Evolutionary conservation across 2,329 filamentous ascomycete species (phyloP).

Genomic region (Metarhizium album): DNA sequence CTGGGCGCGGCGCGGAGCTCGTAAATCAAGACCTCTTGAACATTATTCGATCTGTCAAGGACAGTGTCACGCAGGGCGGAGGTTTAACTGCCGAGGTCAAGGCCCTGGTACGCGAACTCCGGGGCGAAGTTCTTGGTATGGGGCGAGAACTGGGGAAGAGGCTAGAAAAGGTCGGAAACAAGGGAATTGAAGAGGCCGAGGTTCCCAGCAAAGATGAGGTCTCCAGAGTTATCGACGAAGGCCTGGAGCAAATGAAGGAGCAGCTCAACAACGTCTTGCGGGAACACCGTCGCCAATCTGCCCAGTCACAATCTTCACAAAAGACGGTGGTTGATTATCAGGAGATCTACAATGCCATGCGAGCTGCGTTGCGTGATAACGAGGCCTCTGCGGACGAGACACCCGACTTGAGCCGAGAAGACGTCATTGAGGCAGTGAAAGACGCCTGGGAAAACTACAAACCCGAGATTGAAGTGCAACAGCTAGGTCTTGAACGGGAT

Average conservation of each 20-base stretch:
- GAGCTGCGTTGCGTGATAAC: slow-evolving; percentile 58
- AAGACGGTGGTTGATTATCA: slow-evolving; percentile 60
- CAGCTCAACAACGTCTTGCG: slow-evolving; percentile 73
- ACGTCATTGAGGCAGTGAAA: slow-evolving; percentile 75
- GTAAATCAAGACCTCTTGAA: slow-evolving; percentile 71
- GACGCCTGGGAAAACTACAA: slow-evolving; percentile 94
- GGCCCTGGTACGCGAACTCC: slow-evolving; percentile 75
- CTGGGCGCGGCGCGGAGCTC: slow-evolving; percentile 37
- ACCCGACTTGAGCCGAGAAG: slow-evolving; percentile 56
- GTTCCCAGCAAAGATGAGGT: slow-evolving; percentile 57
- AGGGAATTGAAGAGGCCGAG: slow-evolving; percentile 35
- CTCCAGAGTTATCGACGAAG: slow-evolving; percentile 65
- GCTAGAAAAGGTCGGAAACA: slow-evolving; percentile 56
- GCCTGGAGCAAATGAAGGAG: slow-evolving; percentile 69
- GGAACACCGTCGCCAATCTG: slow-evolving; percentile 61
- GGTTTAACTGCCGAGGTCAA: slow-evolving; percentile 89
- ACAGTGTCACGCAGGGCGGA: slow-evolving; percentile 79
- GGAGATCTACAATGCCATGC: slow-evolving; percentile 77
- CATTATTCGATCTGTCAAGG: slow-evolving; percentile 77
- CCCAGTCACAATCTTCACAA: slow-evolving; percentile 50
- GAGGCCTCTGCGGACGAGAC: slow-evolving; percentile 31
- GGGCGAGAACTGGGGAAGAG: slow-evolving; percentile 80
- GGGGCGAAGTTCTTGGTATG: slow-evolving; percentile 90
- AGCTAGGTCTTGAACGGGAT: slow-evolving; percentile 80
- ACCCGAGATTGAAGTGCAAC: slow-evolving; percentile 82